Evolutionary conservation across 108 stramenopile genomes (phyloP).

Genomic region (Epipyxis sp.): DNA sequence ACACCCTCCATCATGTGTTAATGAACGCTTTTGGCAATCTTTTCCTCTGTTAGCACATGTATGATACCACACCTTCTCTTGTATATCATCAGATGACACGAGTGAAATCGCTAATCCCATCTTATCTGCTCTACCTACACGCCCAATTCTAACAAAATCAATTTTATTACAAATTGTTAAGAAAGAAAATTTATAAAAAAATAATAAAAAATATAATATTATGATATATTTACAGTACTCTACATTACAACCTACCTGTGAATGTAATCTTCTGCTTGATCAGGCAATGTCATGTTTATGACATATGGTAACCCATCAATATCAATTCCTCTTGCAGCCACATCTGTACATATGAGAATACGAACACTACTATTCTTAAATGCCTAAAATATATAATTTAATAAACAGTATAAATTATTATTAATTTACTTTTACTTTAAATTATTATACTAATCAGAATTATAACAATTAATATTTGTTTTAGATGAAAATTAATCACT

Average conservation of each 20-base stretch:
- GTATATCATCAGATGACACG: conserved; percentile 39
- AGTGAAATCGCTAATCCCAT: conserved; percentile 59
- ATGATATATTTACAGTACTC: too few species aligned
- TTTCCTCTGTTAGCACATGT: conserved; percentile 35
- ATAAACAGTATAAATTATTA: too few species aligned
- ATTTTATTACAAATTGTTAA: too few species aligned
- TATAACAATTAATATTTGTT: too few species aligned
- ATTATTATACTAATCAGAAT: too few species aligned
- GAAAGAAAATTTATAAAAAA: too few species aligned
- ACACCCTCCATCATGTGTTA: conserved; percentile 51
- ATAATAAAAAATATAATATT: too few species aligned
- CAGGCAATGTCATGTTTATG: conserved; percentile 66
- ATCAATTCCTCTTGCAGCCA: conserved; percentile 58
- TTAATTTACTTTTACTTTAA: too few species aligned
- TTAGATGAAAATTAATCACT: too few species aligned
- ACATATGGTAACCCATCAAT: conserved; percentile 48
- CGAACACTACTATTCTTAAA: conserved; percentile 58
- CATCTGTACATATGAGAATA: conserved; percentile 56
- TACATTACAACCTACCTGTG: too few species aligned
- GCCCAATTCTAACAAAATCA: conserved; percentile 55
- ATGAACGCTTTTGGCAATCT: conserved; percentile 32
- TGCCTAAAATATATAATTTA: too few species aligned
- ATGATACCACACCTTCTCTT: conserved; percentile 55
- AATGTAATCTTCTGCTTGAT: conserved; percentile 55
- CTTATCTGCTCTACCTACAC: conserved; percentile 56